Evolutionary conservation across 1,284 basidiomycete genomes (phyloP).

Genomic region (Ganoderma multipileum): DNA sequence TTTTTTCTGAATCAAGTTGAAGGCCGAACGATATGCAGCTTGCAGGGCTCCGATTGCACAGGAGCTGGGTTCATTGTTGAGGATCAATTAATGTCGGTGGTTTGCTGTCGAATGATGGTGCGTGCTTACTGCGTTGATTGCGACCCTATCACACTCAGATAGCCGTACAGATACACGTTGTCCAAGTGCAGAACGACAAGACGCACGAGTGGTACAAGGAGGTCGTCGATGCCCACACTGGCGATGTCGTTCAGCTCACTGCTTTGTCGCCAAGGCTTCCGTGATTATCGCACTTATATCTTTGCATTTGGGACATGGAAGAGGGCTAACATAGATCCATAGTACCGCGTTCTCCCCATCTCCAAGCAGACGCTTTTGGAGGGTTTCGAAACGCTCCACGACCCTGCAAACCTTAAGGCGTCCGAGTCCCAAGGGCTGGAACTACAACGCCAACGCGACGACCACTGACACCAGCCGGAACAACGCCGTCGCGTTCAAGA

Average conservation of each 20-base stretch:
- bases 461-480: slow-evolving; percentile 45
- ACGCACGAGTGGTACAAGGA: slow-evolving; percentile 67
- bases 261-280: slow-evolving; percentile 59
- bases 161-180: slow-evolving; percentile 59
- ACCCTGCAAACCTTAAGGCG: slow-evolving; percentile 48
- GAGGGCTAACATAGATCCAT: background rate
- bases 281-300: slow-evolving; percentile 33
- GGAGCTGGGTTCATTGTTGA: too few relatives aligned
- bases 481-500: slow-evolving; percentile 49
- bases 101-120: too few relatives aligned
- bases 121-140: too few relatives aligned
- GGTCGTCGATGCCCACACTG: slow-evolving; percentile 63
- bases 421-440: slow-evolving; percentile 63
- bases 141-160: too few relatives aligned
- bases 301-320: too few relatives aligned
- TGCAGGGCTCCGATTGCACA: too few relatives aligned
- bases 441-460: slow-evolving; percentile 56
- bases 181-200: slow-evolving; percentile 61
- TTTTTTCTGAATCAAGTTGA: too few relatives aligned
- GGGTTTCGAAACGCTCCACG: slow-evolving; percentile 47
- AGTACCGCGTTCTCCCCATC: slow-evolving; percentile 55
- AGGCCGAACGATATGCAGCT: too few relatives aligned
- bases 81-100: too few relatives aligned
- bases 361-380: slow-evolving; percentile 44
- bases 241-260: slow-evolving; percentile 57